Conservation (phyloP, 768 basidiomycete species). For the Heimioporus sp. region DNA sequence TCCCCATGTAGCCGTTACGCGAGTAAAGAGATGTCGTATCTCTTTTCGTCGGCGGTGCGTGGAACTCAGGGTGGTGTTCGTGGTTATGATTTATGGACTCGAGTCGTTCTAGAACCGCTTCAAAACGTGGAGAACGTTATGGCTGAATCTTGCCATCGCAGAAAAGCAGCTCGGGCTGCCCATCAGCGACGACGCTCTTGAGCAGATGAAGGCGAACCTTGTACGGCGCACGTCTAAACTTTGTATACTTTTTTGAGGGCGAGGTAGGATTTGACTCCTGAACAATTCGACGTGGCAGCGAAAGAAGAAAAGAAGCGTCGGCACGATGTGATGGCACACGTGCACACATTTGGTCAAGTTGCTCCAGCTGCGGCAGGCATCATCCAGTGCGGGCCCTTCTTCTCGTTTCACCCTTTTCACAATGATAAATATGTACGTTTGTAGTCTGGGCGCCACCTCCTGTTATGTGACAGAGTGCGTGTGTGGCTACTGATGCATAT, state of each 20-base stretch:
- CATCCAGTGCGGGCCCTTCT: slow-evolving; percentile 66
- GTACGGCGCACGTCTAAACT: slow-evolving; percentile 36
- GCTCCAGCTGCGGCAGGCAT: slow-evolving; percentile 95
- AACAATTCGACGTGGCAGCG: slow-evolving; percentile 91
- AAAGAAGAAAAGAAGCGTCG: slow-evolving; percentile 95
- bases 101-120: slow-evolving; percentile 72
- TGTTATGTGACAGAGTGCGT: slow-evolving; percentile 98
- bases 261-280: slow-evolving; percentile 73
- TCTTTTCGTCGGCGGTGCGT: slow-evolving; percentile 91
- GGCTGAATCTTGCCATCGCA: slow-evolving; percentile 95
- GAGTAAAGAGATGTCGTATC: slow-evolving; percentile 95
- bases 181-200: slow-evolving; percentile 87
- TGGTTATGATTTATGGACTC: neutral
- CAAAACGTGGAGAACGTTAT: slow-evolving; percentile 91
- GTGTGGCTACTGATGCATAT: slow-evolving; percentile 3
- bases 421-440: slow-evolving; percentile 10
- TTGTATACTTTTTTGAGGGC: slow-evolving; percentile 1
- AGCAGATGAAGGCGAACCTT: slow-evolving; percentile 92
- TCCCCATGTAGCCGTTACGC: slow-evolving; percentile 81
- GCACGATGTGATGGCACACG: slow-evolving; percentile 99
- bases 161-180: slow-evolving; percentile 94
- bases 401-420: slow-evolving; percentile 6
- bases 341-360: slow-evolving; percentile 92
- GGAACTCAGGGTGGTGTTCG: neutral
- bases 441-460: slow-evolving; percentile 90